Percentiles rank a stretch among this genome's conserved stretches.
These are phyloP conservation scores for Malassezia vespertilionis DNA, from an alignment of 1,284 basidiomycete genomes.

Conservation along the genomic window DNA sequence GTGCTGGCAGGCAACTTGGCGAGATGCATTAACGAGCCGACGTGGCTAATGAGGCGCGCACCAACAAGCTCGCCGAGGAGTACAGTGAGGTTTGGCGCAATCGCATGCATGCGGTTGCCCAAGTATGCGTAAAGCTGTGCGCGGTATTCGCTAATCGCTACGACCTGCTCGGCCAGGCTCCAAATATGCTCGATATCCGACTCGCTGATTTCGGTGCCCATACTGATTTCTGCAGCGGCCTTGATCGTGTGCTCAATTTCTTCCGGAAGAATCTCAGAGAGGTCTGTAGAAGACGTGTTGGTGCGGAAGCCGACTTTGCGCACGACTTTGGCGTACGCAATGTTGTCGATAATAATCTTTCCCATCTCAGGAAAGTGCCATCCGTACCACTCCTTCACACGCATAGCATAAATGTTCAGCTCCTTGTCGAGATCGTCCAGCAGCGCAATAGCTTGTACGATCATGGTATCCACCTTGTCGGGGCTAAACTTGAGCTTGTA, in stretches of 20 bases:
- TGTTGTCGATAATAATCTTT: slow-evolving; percentile 92
- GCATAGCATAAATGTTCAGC: slow-evolving; percentile 98
- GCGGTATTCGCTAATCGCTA: slow-evolving; percentile 86
- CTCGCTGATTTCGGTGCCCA: slow-evolving; percentile 97
- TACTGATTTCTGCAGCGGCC: slow-evolving; percentile 83
- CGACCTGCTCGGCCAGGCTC: slow-evolving; percentile 90
- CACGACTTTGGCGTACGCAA: slow-evolving; percentile 74
- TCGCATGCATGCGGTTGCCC: slow-evolving; percentile 90
- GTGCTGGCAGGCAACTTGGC: slow-evolving; percentile 97
- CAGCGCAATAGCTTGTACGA: slow-evolving; percentile 95
- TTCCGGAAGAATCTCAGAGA: slow-evolving; percentile 76
- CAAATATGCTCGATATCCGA: slow-evolving; percentile 89
- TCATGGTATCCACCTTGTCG: slow-evolving; percentile 99
- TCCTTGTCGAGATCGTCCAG: slow-evolving; percentile 98
- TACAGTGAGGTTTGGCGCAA: slow-evolving; percentile 90
- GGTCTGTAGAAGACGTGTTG: slow-evolving; percentile 73
- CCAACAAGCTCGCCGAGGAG: slow-evolving; percentile 94
- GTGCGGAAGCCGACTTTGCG: slow-evolving; percentile 56
- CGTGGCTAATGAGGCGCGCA: slow-evolving; percentile 88
- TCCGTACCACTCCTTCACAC: slow-evolving; percentile 99
- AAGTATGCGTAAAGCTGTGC: slow-evolving; percentile 87
- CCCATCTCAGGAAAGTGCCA: slow-evolving; percentile 99
- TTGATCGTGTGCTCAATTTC: slow-evolving; percentile 73
- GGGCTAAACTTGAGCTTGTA: slow-evolving; percentile 99
- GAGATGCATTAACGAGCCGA: slow-evolving; percentile 81